phyloP scores from a whole-genome alignment of 306 rosid genomes.

The Prunus fruticosa region DNA sequence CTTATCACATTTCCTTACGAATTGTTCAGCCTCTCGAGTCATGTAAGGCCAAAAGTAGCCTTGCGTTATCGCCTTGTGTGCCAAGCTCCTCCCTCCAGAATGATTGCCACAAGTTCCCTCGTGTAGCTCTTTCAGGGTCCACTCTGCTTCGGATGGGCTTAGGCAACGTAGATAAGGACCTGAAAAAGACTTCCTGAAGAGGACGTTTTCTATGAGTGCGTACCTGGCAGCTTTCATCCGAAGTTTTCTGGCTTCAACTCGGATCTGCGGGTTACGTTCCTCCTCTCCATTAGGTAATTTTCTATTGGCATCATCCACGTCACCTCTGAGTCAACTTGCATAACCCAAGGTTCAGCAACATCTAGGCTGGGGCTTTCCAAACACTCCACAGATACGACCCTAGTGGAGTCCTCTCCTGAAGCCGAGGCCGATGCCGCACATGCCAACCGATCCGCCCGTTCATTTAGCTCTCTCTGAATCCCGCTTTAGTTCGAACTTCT shows the following conservation, averaged over 20 bases:
- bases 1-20: background rate
- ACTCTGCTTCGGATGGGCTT: fast-evolving
- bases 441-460: too few species aligned
- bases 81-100: background rate
- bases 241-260: background rate
- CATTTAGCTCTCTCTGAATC: background rate
- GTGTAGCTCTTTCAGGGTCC: background rate
- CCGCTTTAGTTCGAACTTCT: too few species aligned
- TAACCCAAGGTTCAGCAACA: too few species aligned
- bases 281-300: fast-evolving
- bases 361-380: too few species aligned
- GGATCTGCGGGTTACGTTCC: fast-evolving
- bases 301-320: background rate
- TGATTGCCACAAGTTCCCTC: background rate
- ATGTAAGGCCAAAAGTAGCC: background rate
- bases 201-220: fast-evolving
- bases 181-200: background rate
- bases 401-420: too few species aligned
- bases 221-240: background rate
- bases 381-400: too few species aligned
- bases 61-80: background rate
- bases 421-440: too few species aligned
- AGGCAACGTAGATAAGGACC: background rate
- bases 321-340: too few species aligned
- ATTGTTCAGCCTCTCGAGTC: fast-evolving